A percentile compares a stretch with the other conserved stretches of the same genome.
Conservation (phyloP, 495 filamentous ascomycete species). For the Chaetomium cochliodes region DNA sequence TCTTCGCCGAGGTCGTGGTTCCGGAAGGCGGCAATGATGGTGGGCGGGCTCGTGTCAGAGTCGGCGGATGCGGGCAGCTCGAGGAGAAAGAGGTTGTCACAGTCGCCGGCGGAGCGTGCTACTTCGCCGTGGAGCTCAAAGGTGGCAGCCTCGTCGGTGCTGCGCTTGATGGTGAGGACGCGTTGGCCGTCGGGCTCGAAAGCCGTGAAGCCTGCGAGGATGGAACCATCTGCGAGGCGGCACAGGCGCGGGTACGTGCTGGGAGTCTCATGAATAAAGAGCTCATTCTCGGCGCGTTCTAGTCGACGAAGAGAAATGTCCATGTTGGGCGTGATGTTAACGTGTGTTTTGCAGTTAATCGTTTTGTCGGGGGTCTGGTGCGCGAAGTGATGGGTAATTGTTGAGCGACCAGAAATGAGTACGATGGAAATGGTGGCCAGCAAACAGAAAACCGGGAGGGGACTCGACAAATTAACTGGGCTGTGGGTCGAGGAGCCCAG, state of each 20-base stretch:
- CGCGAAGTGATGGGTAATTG: not conserved
- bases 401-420: not conserved
- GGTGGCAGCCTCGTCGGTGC: slow-evolving; percentile 43
- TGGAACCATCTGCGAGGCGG: slow-evolving; percentile 46
- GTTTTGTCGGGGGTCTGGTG: not conserved
- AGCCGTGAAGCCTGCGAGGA: slow-evolving; percentile 49
- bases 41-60: not conserved
- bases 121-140: slow-evolving; percentile 42
- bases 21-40: slow-evolving; percentile 60
- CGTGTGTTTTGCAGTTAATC: not conserved
- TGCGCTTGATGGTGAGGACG: slow-evolving; percentile 42
- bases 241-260: slow-evolving; percentile 56
- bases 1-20: slow-evolving; percentile 53
- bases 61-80: slow-evolving; percentile 49
- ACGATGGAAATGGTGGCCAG: not conserved
- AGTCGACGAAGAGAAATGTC: not conserved
- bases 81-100: slow-evolving; percentile 61
- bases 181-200: slow-evolving; percentile 36
- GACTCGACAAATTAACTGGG: not conserved
- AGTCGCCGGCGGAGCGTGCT: slow-evolving; percentile 44
- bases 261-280: slow-evolving; percentile 24
- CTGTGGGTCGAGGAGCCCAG: not conserved
- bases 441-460: not conserved
- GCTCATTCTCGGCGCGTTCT: slow-evolving; percentile 12
- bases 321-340: not conserved